Evolutionary conservation across 129 eudicot genomes (phyloP).

Genomic region (Smallanthus sonchifolius): DNA sequence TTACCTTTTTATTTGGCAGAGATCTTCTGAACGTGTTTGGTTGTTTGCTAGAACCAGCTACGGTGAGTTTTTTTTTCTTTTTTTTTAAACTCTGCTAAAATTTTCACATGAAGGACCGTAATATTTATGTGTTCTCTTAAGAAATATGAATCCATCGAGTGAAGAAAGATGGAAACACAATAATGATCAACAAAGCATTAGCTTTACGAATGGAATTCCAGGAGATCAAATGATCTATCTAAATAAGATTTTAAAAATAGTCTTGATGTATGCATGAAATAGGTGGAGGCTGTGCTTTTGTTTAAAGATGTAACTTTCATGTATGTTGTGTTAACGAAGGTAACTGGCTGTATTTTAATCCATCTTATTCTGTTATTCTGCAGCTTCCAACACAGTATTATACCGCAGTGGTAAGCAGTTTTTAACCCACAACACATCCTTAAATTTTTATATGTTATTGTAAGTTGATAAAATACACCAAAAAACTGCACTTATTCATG

Average conservation of each 20-base stretch:
- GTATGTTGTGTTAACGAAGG: neutral
- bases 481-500: neutral
- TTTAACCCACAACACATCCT: neutral
- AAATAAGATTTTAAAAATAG: neutral
- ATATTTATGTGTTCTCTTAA: neutral
- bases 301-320: neutral
- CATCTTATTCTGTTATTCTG: slow-evolving; percentile 23
- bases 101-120: neutral
- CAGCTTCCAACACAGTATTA: slow-evolving; percentile 88
- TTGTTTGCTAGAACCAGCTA: slow-evolving; percentile 85
- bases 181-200: neutral
- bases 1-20: slow-evolving; percentile 37
- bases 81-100: neutral
- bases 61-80: slow-evolving; percentile 45
- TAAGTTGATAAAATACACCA: neutral
- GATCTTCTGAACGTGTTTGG: slow-evolving; percentile 74
- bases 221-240: neutral
- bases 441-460: neutral
- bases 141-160: neutral
- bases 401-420: slow-evolving; percentile 60
- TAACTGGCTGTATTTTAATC: slow-evolving; percentile 2
- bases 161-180: no score
- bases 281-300: neutral
- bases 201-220: neutral
- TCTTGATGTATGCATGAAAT: neutral